phyloP scores from a whole-genome alignment of 371 early-diverging fungal genomes.

The Mortierella sp. region DNA sequence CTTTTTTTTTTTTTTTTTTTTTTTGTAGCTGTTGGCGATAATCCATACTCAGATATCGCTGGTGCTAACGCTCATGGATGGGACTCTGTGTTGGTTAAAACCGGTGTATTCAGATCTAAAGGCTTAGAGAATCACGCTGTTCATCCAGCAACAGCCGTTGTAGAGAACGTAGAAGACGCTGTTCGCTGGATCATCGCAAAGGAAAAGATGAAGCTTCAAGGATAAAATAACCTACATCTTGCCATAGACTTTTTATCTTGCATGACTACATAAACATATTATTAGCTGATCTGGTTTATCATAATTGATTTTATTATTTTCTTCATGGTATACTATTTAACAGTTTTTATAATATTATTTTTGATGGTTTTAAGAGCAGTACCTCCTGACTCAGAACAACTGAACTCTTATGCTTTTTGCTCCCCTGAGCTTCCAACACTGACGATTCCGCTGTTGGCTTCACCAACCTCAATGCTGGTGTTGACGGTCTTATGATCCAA shows the following conservation, averaged over 20 bases:
- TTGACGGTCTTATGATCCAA: conserved; percentile 29
- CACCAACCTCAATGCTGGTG: conserved; percentile 29
- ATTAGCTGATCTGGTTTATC: no score
- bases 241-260: no score
- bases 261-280: no score
- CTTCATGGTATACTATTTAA: no score
- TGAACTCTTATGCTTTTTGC: conserved; percentile 5
- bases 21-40: conserved; percentile 79
- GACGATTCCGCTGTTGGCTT: conserved; percentile 20
- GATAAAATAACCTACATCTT: not conserved
- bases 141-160: conserved; percentile 42
- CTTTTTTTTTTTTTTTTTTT: not conserved
- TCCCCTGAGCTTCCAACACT: conserved; percentile 22
- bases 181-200: conserved; percentile 45
- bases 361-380: not conserved
- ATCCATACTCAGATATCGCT: conserved; percentile 80
- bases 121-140: conserved; percentile 60
- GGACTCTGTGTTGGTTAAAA: conserved; percentile 86
- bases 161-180: conserved; percentile 46
- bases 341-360: not conserved
- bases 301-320: no score
- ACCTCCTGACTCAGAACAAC: no score
- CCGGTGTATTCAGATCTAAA: conserved; percentile 77
- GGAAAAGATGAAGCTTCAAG: conserved; percentile 25
- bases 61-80: conserved; percentile 90